These are phyloP conservation scores for Casuarina glauca DNA, from an alignment of 306 rosid species.

Conservation along the genomic window DNA sequence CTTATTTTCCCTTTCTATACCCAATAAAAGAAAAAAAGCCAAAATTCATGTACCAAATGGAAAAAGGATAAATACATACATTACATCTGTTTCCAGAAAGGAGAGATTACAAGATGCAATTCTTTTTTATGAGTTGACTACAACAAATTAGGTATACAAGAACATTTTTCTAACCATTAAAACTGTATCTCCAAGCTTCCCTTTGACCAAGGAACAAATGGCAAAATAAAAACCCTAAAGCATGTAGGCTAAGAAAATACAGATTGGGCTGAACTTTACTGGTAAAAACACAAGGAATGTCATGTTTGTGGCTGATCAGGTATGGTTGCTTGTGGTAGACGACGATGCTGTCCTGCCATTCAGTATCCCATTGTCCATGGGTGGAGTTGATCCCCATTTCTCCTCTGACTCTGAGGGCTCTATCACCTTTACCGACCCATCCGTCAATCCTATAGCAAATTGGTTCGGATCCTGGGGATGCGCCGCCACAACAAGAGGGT, in stretches of 20 bases:
- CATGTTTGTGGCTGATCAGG: constrained; percentile 65
- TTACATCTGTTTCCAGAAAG: constrained; percentile 27
- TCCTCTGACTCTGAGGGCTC: constrained; percentile 75
- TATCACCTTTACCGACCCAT: constrained; percentile 80
- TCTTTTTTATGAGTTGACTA: constrained; percentile 39
- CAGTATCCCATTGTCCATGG: constrained; percentile 55
- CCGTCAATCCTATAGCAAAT: constrained; percentile 70
- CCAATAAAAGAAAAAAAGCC: neutral
- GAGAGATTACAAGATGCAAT: constrained; percentile 23
- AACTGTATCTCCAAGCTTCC: constrained; percentile 35
- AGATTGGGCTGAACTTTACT: constrained; percentile 24
- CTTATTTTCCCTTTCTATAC: neutral
- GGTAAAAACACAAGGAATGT: constrained; percentile 32
- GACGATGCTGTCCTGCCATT: constrained; percentile 61
- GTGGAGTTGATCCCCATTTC: constrained; percentile 71
- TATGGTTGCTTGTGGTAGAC: constrained; percentile 64
- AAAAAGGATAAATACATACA: constrained; percentile 19
- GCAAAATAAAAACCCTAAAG: constrained; percentile 34
- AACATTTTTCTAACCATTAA: constrained; percentile 38
- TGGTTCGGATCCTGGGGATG: constrained; percentile 78
- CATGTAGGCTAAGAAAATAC: constrained; percentile 34
- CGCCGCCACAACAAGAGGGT: constrained; percentile 70
- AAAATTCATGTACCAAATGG: constrained; percentile 15
- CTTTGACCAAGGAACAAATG: constrained; percentile 33
- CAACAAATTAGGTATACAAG: constrained; percentile 46